Conservation (phyloP, 257 asterid genomes). For the Eucommia ulmoides region DNA sequence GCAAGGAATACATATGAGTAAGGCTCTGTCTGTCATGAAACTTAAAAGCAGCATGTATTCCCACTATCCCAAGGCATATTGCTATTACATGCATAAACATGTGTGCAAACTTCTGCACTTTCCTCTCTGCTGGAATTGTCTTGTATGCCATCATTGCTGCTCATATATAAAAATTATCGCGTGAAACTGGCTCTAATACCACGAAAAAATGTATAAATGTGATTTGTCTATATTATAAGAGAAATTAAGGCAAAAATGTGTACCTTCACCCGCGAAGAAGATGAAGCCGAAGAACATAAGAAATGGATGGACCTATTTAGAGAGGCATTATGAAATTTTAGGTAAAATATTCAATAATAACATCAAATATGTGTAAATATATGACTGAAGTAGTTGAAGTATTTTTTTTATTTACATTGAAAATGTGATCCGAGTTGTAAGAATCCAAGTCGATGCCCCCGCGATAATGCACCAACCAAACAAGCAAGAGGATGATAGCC, state of each 20-base stretch:
- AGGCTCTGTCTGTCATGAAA: not conserved
- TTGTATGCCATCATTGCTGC: slow-evolving; percentile 69
- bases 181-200: no score
- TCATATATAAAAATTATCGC: no score
- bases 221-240: no score
- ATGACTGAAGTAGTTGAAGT: no score
- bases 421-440: slow-evolving; percentile 26
- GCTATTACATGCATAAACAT: not conserved
- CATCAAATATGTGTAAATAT: no score
- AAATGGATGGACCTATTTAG: slow-evolving; percentile 90
- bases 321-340: no score
- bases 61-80: not conserved
- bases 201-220: no score
- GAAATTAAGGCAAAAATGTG: no score
- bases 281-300: slow-evolving; percentile 73
- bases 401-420: slow-evolving; percentile 51
- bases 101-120: not conserved
- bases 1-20: not conserved
- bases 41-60: not conserved
- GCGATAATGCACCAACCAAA: slow-evolving; percentile 71
- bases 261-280: slow-evolving; percentile 73
- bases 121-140: slow-evolving; percentile 35
- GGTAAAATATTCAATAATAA: no score
- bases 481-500: slow-evolving; percentile 46
- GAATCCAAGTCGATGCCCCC: slow-evolving; percentile 55